Evolutionary conservation across 2,329 filamentous ascomycete species (phyloP).

Genomic region (Pezicula neosporulosa): DNA sequence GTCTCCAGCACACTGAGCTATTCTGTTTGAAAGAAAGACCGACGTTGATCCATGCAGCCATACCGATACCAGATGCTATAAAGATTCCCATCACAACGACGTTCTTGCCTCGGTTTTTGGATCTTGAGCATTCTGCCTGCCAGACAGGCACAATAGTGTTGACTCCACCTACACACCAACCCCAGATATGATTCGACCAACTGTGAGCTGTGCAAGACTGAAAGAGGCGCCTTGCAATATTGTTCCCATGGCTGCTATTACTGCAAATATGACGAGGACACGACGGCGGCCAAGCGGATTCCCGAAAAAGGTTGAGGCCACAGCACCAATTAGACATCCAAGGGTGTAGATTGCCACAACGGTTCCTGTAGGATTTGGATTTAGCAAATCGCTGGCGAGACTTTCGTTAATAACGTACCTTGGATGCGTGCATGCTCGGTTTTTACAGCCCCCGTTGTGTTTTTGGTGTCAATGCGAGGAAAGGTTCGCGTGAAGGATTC

Average conservation of each 20-base stretch:
- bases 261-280: constrained; percentile 1
- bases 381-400: background rate
- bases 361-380: constrained; percentile 3
- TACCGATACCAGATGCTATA: constrained; percentile 50
- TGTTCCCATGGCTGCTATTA: constrained; percentile 26
- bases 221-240: constrained; percentile 32
- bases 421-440: constrained; percentile 32
- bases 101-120: constrained; percentile 6
- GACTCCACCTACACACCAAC: constrained; percentile 32
- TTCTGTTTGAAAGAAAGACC: constrained; percentile 46
- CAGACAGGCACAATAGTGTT: constrained; percentile 30
- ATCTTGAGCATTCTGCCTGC: constrained; percentile 10
- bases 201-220: constrained; percentile 35
- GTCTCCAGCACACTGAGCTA: constrained; percentile 33
- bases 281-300: constrained; percentile 5
- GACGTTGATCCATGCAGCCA: constrained; percentile 56
- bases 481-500: constrained; percentile 39
- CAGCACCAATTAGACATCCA: constrained; percentile 3
- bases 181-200: constrained; percentile 36
- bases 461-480: constrained; percentile 44
- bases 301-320: background rate
- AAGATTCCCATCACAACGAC: constrained; percentile 35
- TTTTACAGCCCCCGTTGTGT: constrained; percentile 37
- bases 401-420: constrained; percentile 6
- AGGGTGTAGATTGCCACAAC: constrained; percentile 4